phyloP scores from a whole-genome alignment of 345 rosid species.

The Sonneratia alba region DNA sequence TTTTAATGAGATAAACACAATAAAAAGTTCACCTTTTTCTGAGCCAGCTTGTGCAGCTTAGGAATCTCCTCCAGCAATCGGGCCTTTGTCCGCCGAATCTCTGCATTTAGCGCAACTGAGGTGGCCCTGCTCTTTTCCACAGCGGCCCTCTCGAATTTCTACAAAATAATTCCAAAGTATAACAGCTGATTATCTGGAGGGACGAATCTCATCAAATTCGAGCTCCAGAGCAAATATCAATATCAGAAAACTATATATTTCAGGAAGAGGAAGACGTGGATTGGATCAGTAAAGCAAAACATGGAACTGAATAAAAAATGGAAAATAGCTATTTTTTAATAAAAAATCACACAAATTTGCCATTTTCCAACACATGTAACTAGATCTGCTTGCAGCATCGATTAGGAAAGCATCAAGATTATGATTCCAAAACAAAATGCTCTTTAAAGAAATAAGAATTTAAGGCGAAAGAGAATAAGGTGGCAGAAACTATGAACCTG shows the following conservation, averaged over 20 bases:
- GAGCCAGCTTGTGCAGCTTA: slow-evolving; percentile 54
- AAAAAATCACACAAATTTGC: too few species aligned
- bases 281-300: not conserved
- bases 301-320: too few species aligned
- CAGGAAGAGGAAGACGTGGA: not conserved
- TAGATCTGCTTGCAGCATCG: too few species aligned
- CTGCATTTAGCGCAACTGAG: slow-evolving; percentile 62
- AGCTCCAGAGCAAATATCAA: not conserved
- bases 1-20: not conserved
- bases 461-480: too few species aligned
- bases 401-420: too few species aligned
- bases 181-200: not conserved
- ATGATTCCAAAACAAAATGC: too few species aligned
- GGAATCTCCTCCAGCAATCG: slow-evolving; percentile 58
- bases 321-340: too few species aligned
- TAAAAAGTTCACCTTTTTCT: slow-evolving; percentile 41
- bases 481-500: slow-evolving; percentile 13
- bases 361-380: too few species aligned
- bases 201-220: not conserved
- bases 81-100: slow-evolving; percentile 65
- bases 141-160: slow-evolving; percentile 60
- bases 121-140: slow-evolving; percentile 58
- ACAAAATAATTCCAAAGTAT: slow-evolving; percentile 1
- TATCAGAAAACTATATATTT: not conserved
- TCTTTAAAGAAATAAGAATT: too few species aligned